Evolutionary conservation across 306 rosid species (phyloP).

Genomic region (Quercus wislizeni): DNA sequence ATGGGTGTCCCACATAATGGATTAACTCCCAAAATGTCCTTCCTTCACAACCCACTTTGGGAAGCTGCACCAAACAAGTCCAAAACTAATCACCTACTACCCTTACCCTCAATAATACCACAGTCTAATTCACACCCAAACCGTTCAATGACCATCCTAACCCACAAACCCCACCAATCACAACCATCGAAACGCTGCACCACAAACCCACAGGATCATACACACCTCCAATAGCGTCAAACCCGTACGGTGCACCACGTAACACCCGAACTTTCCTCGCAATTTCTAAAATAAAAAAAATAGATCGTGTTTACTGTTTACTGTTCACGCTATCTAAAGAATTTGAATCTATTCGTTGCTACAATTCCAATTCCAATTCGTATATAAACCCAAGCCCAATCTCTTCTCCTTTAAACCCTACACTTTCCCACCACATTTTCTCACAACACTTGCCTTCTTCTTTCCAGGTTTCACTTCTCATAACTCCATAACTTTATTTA

Average conservation of each 20-base stretch:
- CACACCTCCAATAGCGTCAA: background rate
- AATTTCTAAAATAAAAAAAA: background rate
- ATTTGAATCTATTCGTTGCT: conserved; percentile 10
- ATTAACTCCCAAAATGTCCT: background rate
- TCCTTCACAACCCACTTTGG: background rate
- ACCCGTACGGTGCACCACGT: conserved; percentile 1
- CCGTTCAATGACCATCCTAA: background rate
- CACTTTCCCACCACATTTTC: background rate
- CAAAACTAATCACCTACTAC: background rate
- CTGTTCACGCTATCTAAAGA: too few relatives aligned
- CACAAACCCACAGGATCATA: too few relatives aligned
- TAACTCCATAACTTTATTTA: background rate
- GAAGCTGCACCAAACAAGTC: background rate
- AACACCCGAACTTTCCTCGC: conserved; percentile 17
- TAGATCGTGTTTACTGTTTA: too few relatives aligned
- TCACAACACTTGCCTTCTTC: conserved; percentile 10
- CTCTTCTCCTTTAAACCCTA: conserved; percentile 29
- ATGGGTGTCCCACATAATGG: too few relatives aligned
- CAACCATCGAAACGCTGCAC: background rate
- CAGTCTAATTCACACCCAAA: background rate
- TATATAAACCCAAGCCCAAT: conserved; percentile 6
- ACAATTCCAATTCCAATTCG: background rate
- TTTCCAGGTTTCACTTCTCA: conserved; percentile 38
- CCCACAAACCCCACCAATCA: background rate
- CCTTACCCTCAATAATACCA: background rate